Evolutionary conservation across 148 eudicot species (phyloP).

Genomic region (Amaranthus hypochondriacus): DNA sequence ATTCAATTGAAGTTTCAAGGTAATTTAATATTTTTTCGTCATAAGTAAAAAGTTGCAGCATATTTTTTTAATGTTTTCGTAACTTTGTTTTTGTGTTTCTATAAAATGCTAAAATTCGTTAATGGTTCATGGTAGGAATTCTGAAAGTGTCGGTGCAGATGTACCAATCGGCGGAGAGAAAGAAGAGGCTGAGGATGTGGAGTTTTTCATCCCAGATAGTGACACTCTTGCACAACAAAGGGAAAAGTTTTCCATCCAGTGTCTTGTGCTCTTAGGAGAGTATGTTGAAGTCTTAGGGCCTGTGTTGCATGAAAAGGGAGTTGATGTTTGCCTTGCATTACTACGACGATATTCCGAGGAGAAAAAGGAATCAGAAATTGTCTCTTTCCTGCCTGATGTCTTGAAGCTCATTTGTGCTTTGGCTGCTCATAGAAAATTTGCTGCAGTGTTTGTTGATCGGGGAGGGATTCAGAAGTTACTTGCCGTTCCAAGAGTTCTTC

Average conservation of each 20-base stretch:
- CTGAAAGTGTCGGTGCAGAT: constrained; percentile 33
- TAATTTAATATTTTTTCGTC: constrained; percentile 15
- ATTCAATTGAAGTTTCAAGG: constrained; percentile 74
- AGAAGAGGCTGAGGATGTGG: constrained; percentile 55
- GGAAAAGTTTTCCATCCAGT: constrained; percentile 85
- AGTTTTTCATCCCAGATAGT: constrained; percentile 60
- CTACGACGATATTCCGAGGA: constrained; percentile 52
- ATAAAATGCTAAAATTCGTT: constrained; percentile 25
- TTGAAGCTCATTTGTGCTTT: constrained; percentile 78
- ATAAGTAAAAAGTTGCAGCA: neutral
- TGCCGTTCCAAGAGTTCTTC: constrained; percentile 65
- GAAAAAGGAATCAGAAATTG: constrained; percentile 43
- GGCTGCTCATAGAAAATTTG: constrained; percentile 96
- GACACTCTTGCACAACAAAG: constrained; percentile 58
- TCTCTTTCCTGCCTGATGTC: constrained; percentile 70
- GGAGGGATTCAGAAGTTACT: constrained; percentile 93
- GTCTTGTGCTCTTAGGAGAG: constrained; percentile 85
- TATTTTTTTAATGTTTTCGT: neutral
- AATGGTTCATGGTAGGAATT: constrained; percentile 41
- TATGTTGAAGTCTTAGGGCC: constrained; percentile 97
- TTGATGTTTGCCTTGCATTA: constrained; percentile 83
- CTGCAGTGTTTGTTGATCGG: constrained; percentile 85
- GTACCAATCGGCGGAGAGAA: constrained; percentile 34
- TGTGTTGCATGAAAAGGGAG: constrained; percentile 92
- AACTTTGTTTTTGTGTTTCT: neutral